Evolutionary conservation across 1,284 basidiomycete species (phyloP).

Genomic region (Gomphus sp.): DNA sequence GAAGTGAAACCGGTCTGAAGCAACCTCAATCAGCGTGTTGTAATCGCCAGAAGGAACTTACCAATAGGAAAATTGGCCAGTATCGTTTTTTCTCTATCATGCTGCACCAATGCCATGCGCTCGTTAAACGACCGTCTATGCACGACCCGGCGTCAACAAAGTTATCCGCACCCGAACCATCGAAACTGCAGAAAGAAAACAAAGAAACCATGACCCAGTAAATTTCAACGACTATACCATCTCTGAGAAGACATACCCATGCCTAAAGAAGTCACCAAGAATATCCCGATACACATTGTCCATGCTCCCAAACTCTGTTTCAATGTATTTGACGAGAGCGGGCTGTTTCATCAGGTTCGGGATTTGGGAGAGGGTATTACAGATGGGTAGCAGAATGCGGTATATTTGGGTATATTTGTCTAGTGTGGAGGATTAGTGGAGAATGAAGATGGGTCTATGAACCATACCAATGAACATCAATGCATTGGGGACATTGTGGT

Average conservation of each 20-base stretch:
- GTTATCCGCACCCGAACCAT: conserved; percentile 59
- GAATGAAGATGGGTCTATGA: neutral
- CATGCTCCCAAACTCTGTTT: conserved; percentile 65
- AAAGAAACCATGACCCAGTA: conserved; percentile 1
- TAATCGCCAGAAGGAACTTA: conserved; percentile 36
- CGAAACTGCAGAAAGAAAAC: conserved; percentile 34
- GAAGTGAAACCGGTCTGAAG: conserved; percentile 56
- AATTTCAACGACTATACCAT: conserved; percentile 3
- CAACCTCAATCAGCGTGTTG: neutral
- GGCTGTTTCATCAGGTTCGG: conserved; percentile 53
- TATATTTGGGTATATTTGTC: conserved; percentile 85
- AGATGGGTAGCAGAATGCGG: conserved; percentile 74
- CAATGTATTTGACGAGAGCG: conserved; percentile 63
- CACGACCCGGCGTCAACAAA: conserved; percentile 30
- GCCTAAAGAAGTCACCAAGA: conserved; percentile 71
- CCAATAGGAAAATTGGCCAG: conserved; percentile 68
- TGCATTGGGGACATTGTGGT: conserved; percentile 83
- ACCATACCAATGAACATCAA: conserved; percentile 63
- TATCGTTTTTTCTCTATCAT: conserved; percentile 73
- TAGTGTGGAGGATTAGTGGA: conserved; percentile 14
- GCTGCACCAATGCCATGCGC: conserved; percentile 83
- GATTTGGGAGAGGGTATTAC: conserved; percentile 66
- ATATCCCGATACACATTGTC: conserved; percentile 62
- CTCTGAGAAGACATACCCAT: conserved; percentile 26
- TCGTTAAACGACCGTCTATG: conserved; percentile 61